phyloP scores from a whole-genome alignment of 805 yeast species.

The Candida vartiovaarae region DNA sequence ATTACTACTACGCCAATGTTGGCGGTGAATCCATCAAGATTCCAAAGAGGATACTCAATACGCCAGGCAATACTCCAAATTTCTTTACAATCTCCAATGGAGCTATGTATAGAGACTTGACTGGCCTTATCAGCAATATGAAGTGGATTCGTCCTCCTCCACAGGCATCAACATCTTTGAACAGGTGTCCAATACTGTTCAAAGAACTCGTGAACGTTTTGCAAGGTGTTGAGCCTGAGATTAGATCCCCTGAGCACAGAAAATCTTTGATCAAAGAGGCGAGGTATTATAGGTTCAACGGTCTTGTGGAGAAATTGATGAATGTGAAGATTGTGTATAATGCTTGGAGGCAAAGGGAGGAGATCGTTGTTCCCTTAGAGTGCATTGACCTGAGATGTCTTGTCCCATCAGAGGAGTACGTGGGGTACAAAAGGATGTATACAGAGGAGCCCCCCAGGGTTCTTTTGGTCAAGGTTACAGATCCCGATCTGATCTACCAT shows the following conservation, averaged over 20 bases:
- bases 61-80: conserved; percentile 71
- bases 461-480: background rate
- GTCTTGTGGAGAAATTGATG: conserved; percentile 65
- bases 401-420: conserved; percentile 3
- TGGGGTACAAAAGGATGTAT: conserved; percentile 38
- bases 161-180: conserved; percentile 46
- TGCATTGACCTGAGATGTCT: conserved; percentile 8
- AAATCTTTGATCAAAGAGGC: conserved; percentile 58
- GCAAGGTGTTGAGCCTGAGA: conserved; percentile 44
- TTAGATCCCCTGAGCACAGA: conserved; percentile 50
- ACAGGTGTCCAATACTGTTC: conserved; percentile 13
- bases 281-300: conserved; percentile 66
- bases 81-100: conserved; percentile 61
- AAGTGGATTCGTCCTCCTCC: conserved; percentile 74
- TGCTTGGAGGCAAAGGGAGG: conserved; percentile 45
- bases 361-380: conserved; percentile 35
- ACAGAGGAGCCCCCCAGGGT: conserved; percentile 33
- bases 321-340: conserved; percentile 43
- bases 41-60: conserved; percentile 44
- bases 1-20: conserved; percentile 44
- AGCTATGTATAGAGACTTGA: conserved; percentile 44
- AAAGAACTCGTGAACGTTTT: conserved; percentile 40
- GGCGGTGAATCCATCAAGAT: conserved; percentile 57
- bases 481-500: background rate
- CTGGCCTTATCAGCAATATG: conserved; percentile 29